phyloP scores from a whole-genome alignment of 2,329 filamentous ascomycete genomes.

The Hirsutella thompsonii region DNA sequence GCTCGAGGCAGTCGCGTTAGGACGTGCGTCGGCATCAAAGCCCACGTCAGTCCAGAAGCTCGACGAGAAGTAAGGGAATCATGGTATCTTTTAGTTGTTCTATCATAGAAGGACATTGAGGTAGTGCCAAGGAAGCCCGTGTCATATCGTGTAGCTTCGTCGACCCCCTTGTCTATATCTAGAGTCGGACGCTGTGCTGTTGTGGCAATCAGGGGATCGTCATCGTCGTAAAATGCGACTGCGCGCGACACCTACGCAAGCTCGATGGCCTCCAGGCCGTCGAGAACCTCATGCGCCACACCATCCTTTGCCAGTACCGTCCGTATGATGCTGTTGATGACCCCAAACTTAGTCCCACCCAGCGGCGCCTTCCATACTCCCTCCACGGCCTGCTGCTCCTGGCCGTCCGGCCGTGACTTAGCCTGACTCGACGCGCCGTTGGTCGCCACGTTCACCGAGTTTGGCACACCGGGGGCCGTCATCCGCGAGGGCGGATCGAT shows the following conservation, averaged over 20 bases:
- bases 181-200: not conserved
- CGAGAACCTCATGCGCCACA: slow-evolving; percentile 75
- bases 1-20: slow-evolving; percentile 21
- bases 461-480: slow-evolving; percentile 57
- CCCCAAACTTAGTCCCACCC: slow-evolving; percentile 65
- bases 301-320: slow-evolving; percentile 65
- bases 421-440: slow-evolving; percentile 22
- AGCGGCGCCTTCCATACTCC: slow-evolving; percentile 79
- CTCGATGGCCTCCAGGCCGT: slow-evolving; percentile 66
- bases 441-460: slow-evolving; percentile 46
- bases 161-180: not conserved
- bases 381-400: slow-evolving; percentile 44
- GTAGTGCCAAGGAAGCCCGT: not conserved
- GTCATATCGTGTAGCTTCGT: not conserved
- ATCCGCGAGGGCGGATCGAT: slow-evolving; percentile 63
- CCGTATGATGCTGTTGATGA: slow-evolving; percentile 64
- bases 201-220: not conserved
- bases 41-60: slow-evolving; percentile 13
- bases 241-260: slow-evolving; percentile 34
- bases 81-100: slow-evolving; percentile 59
- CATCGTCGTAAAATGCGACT: not conserved
- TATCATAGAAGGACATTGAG: not conserved
- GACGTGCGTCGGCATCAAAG: slow-evolving; percentile 19
- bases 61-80: slow-evolving; percentile 56
- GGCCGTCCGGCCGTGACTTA: slow-evolving; percentile 15